Base-by-base conservation (phyloP, 2,329 filamentous ascomycete species). In the Teratosphaeriaceae sp. region DNA sequence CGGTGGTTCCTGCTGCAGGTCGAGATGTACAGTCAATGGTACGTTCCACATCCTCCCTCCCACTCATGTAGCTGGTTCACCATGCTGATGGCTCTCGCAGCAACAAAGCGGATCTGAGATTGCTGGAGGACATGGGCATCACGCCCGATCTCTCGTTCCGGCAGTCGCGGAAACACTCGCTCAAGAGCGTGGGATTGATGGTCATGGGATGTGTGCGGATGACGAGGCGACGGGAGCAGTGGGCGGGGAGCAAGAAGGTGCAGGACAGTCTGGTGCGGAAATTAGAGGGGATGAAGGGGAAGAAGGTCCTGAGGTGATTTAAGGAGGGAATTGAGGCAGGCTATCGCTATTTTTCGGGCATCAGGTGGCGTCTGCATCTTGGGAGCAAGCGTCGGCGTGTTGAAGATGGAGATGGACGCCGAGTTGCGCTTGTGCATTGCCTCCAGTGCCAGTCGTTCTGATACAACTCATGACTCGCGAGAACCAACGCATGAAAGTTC, bases 11-110 rank as follows among this genome's bases (percentile, higher is more conserved):
- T 82, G 56, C 73, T 87, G 63, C 81, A 88, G 65, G 79, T 94
- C 42, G 80, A 88, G 55, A 79, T 94, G 57, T 88, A 88, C 56
- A 84, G 88, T 59, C 83, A 87, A 69, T 97, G 89, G 90, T 96
- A 82, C 55, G 86, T 82, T 22, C 1, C 19, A 3, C 22, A 6
- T 18, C 11, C 11, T 22, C 30, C 3, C 19, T 3, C 15, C 21
- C 3, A 3, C 9, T 23, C 9, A 12, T 24, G 11, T 18, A 19
- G 8, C 40, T 3, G 6, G 5, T 5, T 5, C 20, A 15, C 3
- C 22, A 21, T 44, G 31, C 46, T 47, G 18, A 33, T 29, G 15
- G 11, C 31, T 12, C 11, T 11, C 44, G 63, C 64, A 97, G 92
- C 70, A 98, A 97, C 71, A 84, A 90, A 65, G 85, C 87, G 47